These are phyloP conservation scores for Colletotrichum sublineola DNA, from an alignment of 2,329 filamentous ascomycete genomes.

Conservation along the genomic window DNA sequence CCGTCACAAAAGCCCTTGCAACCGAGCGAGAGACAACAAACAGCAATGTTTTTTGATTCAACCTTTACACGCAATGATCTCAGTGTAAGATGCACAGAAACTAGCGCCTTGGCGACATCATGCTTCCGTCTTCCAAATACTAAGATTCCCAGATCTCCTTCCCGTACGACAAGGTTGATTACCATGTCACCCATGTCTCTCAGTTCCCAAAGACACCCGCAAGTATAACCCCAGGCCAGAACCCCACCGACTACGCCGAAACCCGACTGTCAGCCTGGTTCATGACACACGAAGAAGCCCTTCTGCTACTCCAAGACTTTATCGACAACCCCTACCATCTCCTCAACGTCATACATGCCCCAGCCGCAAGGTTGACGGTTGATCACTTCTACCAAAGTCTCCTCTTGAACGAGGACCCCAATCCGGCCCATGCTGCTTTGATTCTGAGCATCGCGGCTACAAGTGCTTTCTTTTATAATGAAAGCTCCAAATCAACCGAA, in stretches of 20 bases:
- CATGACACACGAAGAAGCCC: constrained; percentile 45
- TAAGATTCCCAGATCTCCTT: background rate
- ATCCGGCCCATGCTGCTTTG: constrained; percentile 45
- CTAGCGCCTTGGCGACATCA: background rate
- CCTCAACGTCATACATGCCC: constrained; percentile 47
- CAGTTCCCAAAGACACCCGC: constrained; percentile 28
- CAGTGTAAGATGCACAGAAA: background rate
- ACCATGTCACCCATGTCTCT: constrained; percentile 12
- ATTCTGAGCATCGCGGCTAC: constrained; percentile 48
- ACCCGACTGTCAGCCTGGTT: constrained; percentile 32
- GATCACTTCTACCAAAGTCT: constrained; percentile 44
- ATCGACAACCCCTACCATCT: constrained; percentile 47
- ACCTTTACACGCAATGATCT: constrained; percentile 24
- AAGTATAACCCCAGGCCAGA: background rate
- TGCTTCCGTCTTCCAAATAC: background rate
- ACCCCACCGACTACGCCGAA: background rate
- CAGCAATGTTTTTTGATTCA: constrained; percentile 29
- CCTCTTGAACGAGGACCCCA: constrained; percentile 28
- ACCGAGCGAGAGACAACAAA: constrained; percentile 30
- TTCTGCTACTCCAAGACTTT: constrained; percentile 48
- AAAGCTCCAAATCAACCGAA: background rate
- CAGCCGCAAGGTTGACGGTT: constrained; percentile 43
- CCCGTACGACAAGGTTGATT: constrained; percentile 17
- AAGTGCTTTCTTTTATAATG: constrained; percentile 48
- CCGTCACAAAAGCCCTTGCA: background rate